phyloP scores from a whole-genome alignment of 1,284 basidiomycete species.

The Cutaneotrichosporon sp. region DNA sequence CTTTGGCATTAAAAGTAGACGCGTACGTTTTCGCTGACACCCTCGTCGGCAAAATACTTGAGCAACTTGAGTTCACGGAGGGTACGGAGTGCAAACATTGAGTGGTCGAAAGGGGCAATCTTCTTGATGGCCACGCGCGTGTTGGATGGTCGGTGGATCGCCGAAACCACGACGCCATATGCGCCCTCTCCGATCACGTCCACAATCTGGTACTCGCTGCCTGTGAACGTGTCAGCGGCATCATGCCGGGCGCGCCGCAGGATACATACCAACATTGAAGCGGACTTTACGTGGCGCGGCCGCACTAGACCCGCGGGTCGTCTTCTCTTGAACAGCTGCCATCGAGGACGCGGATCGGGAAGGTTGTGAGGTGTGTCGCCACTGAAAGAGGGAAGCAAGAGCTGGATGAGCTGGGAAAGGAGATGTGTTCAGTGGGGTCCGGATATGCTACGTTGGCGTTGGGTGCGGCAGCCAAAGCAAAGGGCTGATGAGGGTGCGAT shows the following conservation, averaged over 20 bases:
- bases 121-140: slow-evolving; percentile 86
- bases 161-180: slow-evolving; percentile 70
- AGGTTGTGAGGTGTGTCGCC: neutral
- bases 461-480: neutral
- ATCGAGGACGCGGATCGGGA: neutral
- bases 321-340: slow-evolving; percentile 33
- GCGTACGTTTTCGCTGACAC: slow-evolving; percentile 83
- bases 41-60: slow-evolving; percentile 85
- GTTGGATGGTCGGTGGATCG: slow-evolving; percentile 73
- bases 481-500: neutral
- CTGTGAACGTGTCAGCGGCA: slow-evolving; percentile 20
- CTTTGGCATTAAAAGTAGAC: neutral
- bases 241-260: neutral
- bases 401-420: neutral
- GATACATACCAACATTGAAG: slow-evolving; percentile 79
- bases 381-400: neutral
- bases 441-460: neutral
- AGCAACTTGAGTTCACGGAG: slow-evolving; percentile 82
- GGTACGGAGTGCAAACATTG: slow-evolving; percentile 84
- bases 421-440: neutral
- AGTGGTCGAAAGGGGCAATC: slow-evolving; percentile 88
- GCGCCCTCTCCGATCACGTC: slow-evolving; percentile 92
- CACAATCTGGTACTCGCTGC: slow-evolving; percentile 74
- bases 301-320: slow-evolving; percentile 41
- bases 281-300: slow-evolving; percentile 79